Conservation (phyloP, 176 grass and related monocot genomes). For the Rhipidocladum racemiflorum region DNA sequence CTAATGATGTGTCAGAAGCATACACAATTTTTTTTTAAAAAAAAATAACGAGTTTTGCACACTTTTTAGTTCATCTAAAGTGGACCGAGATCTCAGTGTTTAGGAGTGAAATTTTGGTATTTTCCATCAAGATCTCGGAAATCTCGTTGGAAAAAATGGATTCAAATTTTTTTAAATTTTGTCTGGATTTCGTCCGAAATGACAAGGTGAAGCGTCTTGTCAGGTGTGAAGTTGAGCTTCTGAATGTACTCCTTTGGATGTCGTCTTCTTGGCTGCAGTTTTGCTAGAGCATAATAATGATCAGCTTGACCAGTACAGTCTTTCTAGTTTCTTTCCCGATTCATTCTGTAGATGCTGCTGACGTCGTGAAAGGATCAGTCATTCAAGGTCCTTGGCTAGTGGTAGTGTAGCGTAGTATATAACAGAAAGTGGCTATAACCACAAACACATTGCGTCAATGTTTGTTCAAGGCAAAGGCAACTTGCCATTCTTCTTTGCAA, state of each 20-base stretch:
- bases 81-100: too few species aligned
- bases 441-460: not conserved
- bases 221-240: slow-evolving; percentile 40
- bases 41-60: too few species aligned
- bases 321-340: not conserved
- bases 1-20: too few species aligned
- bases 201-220: slow-evolving; percentile 82
- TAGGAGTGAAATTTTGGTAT: too few species aligned
- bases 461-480: not conserved
- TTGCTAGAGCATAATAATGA: not conserved
- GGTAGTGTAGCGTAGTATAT: not conserved
- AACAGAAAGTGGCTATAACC: not conserved
- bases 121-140: too few species aligned
- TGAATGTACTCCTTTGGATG: not conserved
- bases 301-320: not conserved
- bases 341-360: not conserved
- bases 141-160: too few species aligned
- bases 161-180: too few species aligned
- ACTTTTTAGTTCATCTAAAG: too few species aligned
- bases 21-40: too few species aligned
- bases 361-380: not conserved
- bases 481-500: not conserved
- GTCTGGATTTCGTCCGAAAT: too few species aligned
- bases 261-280: not conserved
- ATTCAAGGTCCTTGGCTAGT: not conserved